Evolutionary conservation across 345 rosid genomes (phyloP).

Genomic region (Hibiscus tridactylites): DNA sequence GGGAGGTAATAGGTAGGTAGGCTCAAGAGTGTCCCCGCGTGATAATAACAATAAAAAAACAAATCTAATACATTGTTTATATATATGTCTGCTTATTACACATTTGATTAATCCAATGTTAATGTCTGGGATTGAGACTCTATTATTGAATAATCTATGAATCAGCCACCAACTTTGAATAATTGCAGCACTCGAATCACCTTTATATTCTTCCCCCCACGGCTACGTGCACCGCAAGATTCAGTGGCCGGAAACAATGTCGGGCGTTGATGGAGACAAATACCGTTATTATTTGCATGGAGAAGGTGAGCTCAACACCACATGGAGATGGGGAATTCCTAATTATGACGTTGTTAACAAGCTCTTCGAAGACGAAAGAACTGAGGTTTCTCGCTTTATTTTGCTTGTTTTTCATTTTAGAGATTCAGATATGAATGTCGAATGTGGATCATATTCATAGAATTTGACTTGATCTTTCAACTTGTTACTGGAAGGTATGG

Average conservation of each 20-base stretch:
- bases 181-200: not conserved
- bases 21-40: too few species aligned
- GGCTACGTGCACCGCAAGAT: not conserved
- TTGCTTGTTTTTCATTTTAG: not conserved
- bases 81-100: too few species aligned
- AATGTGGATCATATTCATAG: not conserved
- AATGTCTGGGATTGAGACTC: too few species aligned
- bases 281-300: not conserved
- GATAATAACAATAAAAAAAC: too few species aligned
- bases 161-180: too few species aligned
- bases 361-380: conserved; percentile 55
- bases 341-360: conserved; percentile 48
- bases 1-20: too few species aligned
- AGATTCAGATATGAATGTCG: not conserved
- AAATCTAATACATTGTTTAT: too few species aligned
- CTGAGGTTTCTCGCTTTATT: conserved; percentile 24
- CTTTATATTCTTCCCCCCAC: not conserved
- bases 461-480: not conserved
- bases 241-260: not conserved
- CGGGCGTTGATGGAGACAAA: not conserved
- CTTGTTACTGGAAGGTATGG: not conserved
- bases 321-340: conserved; percentile 46
- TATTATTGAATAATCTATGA: too few species aligned
- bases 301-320: conserved; percentile 29
- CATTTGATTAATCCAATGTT: too few species aligned